Evolutionary conservation across 495 filamentous ascomycete species (phyloP).

Genomic region (Clavariopsis aquatica): DNA sequence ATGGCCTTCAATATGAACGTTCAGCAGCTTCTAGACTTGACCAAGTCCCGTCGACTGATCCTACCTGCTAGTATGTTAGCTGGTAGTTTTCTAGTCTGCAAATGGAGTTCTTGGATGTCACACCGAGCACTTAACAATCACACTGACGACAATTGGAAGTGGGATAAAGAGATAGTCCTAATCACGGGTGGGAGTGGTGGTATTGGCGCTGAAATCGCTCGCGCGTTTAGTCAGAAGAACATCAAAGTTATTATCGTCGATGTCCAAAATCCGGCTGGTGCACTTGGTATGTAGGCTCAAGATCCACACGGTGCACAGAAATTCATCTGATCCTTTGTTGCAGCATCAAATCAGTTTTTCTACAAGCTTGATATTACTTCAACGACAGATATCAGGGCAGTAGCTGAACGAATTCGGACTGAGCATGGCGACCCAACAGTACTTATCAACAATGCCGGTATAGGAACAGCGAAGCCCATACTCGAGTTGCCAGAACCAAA

Average conservation of each 20-base stretch:
- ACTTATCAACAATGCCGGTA: slow-evolving; percentile 55
- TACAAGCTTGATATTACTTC: slow-evolving; percentile 56
- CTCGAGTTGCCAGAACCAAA: slow-evolving; percentile 49
- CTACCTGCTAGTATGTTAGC: too few species aligned
- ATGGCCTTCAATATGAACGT: too few species aligned
- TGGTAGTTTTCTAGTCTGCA: background rate
- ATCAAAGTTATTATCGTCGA: slow-evolving; percentile 50
- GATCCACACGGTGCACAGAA: too few species aligned
- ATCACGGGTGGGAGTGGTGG: slow-evolving; percentile 59
- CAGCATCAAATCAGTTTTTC: background rate
- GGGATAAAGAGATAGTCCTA: slow-evolving; percentile 54
- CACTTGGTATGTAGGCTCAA: too few species aligned
- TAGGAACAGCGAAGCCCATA: slow-evolving; percentile 49
- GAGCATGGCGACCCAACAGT: slow-evolving; percentile 51
- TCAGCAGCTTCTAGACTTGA: too few species aligned
- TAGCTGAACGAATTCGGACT: slow-evolving; percentile 45
- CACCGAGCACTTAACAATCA: slow-evolving; percentile 53
- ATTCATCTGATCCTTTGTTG: background rate
- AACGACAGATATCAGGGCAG: slow-evolving; percentile 45
- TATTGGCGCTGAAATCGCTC: slow-evolving; percentile 54
- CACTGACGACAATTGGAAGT: slow-evolving; percentile 41
- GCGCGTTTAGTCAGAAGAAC: slow-evolving; percentile 49
- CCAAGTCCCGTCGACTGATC: too few species aligned
- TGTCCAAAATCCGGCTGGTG: background rate
- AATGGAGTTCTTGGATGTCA: slow-evolving; percentile 46